phyloP scores from a whole-genome alignment of 352 stramenopile genomes.

The Lagenidium sp. region DNA sequence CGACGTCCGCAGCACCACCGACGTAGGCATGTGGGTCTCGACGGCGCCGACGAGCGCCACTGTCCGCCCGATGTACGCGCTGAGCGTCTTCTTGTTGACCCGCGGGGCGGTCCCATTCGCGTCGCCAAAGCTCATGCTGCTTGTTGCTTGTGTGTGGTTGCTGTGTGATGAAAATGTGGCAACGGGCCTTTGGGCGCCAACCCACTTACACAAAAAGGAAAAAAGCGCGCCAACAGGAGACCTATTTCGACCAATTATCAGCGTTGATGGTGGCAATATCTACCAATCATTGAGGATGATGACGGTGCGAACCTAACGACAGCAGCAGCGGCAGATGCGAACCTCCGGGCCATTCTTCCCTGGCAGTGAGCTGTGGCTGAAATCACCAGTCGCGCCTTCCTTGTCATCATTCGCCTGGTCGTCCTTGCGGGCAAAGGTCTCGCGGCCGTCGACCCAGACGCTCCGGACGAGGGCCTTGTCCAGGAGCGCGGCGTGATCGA shows the following conservation, averaged over 20 bases:
- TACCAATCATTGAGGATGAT: no score
- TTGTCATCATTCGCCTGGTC: slow-evolving; percentile 9
- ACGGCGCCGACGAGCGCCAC: slow-evolving; percentile 70
- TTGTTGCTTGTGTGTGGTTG: not conserved
- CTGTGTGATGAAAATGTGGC: slow-evolving; percentile 1
- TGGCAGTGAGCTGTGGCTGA: slow-evolving; percentile 47
- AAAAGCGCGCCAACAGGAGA: not conserved
- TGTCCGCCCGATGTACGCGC: slow-evolving; percentile 48
- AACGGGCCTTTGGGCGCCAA: slow-evolving; percentile 10
- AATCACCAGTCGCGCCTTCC: slow-evolving; percentile 15
- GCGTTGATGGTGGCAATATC: no score
- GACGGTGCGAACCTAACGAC: no score
- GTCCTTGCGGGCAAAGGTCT: slow-evolving; percentile 42
- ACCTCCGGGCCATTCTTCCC: slow-evolving; percentile 70
- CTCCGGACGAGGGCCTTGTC: slow-evolving; percentile 38
- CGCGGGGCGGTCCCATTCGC: slow-evolving; percentile 53
- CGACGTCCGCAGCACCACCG: slow-evolving; percentile 62
- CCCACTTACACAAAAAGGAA: slow-evolving; percentile 8
- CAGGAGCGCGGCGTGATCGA: slow-evolving; percentile 31
- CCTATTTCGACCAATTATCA: slow-evolving; percentile 7
- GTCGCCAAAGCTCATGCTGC: slow-evolving; percentile 44
- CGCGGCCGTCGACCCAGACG: slow-evolving; percentile 54
- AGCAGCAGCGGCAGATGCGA: slow-evolving; percentile 55
- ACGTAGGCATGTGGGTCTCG: slow-evolving; percentile 62
- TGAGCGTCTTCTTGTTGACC: slow-evolving; percentile 76